Conservation (phyloP, 2,329 filamentous ascomycete genomes). For the Penicillium janthinellum region DNA sequence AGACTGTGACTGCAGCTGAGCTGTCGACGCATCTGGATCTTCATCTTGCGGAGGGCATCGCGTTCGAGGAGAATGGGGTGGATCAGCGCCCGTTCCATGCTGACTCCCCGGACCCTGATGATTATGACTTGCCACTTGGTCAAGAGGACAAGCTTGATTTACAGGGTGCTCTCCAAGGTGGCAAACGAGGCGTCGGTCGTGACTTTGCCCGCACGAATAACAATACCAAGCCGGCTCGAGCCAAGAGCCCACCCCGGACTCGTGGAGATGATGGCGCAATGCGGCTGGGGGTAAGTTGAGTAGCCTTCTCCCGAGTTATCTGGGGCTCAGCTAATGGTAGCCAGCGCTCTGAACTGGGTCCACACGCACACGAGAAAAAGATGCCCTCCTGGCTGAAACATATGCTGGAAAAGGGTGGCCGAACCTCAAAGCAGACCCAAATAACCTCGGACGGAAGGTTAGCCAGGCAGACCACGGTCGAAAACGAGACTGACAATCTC, state of each 20-base stretch:
- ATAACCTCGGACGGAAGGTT: conserved; percentile 49
- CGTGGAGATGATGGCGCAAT: conserved; percentile 25
- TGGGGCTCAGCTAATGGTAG: conserved; percentile 11
- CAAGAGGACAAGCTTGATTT: conserved; percentile 14
- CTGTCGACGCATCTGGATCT: conserved; percentile 63
- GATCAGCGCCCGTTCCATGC: conserved; percentile 4
- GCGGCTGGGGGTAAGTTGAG: conserved; percentile 34
- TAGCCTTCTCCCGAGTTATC: background rate
- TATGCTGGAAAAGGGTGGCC: conserved; percentile 63
- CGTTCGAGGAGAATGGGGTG: conserved; percentile 42
- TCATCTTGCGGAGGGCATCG: conserved; percentile 55
- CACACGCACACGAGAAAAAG: conserved; percentile 69
- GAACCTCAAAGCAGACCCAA: conserved; percentile 57
- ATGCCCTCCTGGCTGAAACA: conserved; percentile 72
- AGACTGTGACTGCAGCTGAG: conserved; percentile 56
- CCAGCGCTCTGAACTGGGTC: conserved; percentile 65
- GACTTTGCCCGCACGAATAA: conserved; percentile 16
- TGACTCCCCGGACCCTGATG: conserved; percentile 1
- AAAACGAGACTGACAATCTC: conserved; percentile 56
- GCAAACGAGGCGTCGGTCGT: conserved; percentile 19
- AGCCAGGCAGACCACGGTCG: conserved; percentile 44
- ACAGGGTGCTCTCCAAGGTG: conserved; percentile 7
- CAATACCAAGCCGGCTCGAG: conserved; percentile 15
- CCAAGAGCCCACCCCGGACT: conserved; percentile 17
- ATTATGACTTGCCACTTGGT: conserved; percentile 12